Evolutionary conservation across 1,139 yeast genomes (phyloP), one percentile per base, ranked within the genome.

Genomic region (Zygosaccharomyces pseudobailii): DNA sequence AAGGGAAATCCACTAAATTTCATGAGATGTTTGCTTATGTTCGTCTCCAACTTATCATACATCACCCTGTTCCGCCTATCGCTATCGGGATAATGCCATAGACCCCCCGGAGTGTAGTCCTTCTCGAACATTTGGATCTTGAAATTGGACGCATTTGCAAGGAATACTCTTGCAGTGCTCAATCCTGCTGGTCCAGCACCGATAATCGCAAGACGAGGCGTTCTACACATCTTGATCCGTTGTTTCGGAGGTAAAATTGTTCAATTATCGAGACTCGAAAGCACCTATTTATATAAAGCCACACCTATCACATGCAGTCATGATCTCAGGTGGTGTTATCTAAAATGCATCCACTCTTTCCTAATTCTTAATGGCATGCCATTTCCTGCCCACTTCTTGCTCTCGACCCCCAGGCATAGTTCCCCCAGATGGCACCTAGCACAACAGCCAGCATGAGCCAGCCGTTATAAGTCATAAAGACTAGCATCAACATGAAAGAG

Each of bases 391-490:
- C 49, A 6, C 45, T 22, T 5, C 37, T 23, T 7, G 50, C 33
- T 21, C 43, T 43, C 13, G 51, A 47, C 3, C 53, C 55, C 85
- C 89, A 87, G 10, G 78, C 37, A 57, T 74, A 79, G 57, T 81
- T 75, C 1, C 95, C 95, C 23, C 80, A 36, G 17, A 72, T 74
- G 1, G 92, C 92, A 1, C 95, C 95, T 3, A 75, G 54, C 0
- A 79, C 82, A 24, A 84, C 85, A 2, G 90, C 82, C 13, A 80
- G 47, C 92, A 86, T 85, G 43, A 82, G 75, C 88, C 89, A 86
- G 4, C 92, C 88, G 62, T 86, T 85, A 63, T 84, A 86, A 3
- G 90, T 84, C 95, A 86, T 86, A 59, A 85, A 86, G 1, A 86
- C 78, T 58, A 84, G 74, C 95, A 86, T 86, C 55, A 86, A 68